A percentile compares a stretch with the other conserved stretches of the same genome.
These are phyloP conservation scores for Colletotrichum simmondsii DNA, from an alignment of 2,329 filamentous ascomycete species.

Conservation along the genomic window DNA sequence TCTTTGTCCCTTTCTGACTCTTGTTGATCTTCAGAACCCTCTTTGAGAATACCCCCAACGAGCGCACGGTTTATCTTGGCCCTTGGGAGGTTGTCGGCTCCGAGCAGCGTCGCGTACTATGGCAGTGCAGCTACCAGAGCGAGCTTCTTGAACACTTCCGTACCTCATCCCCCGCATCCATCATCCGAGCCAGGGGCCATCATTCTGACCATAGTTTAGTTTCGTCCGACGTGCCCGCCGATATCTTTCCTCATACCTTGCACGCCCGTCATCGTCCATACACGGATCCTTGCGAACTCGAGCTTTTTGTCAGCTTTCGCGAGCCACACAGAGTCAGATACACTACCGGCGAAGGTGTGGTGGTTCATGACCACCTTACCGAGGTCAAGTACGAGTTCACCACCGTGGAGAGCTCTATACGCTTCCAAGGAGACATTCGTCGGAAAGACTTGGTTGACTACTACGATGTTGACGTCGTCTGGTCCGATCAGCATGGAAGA, in stretches of 20 bases:
- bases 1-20: slow-evolving; percentile 20
- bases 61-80: slow-evolving; percentile 63
- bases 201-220: slow-evolving; percentile 46
- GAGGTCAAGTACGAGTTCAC: slow-evolving; percentile 64
- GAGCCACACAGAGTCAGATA: slow-evolving; percentile 61
- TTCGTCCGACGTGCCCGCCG: slow-evolving; percentile 55
- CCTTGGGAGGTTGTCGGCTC: slow-evolving; percentile 62
- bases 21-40: slow-evolving; percentile 51
- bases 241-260: slow-evolving; percentile 60
- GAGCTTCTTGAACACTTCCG: slow-evolving; percentile 63
- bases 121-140: slow-evolving; percentile 64
- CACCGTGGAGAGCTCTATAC: slow-evolving; percentile 56
- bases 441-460: slow-evolving; percentile 60
- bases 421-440: slow-evolving; percentile 61
- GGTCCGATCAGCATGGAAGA: slow-evolving; percentile 60
- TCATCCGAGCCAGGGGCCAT: background rate
- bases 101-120: slow-evolving; percentile 60
- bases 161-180: slow-evolving; percentile 42
- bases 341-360: slow-evolving; percentile 56
- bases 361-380: slow-evolving; percentile 59
- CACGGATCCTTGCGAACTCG: slow-evolving; percentile 60
- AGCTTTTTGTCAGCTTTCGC: slow-evolving; percentile 59
- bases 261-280: slow-evolving; percentile 63
- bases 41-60: slow-evolving; percentile 60
- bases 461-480: slow-evolving; percentile 63